These are phyloP conservation scores for Biscogniauxia marginata DNA, from an alignment of 2,329 filamentous ascomycete genomes.

Conservation along the genomic window DNA sequence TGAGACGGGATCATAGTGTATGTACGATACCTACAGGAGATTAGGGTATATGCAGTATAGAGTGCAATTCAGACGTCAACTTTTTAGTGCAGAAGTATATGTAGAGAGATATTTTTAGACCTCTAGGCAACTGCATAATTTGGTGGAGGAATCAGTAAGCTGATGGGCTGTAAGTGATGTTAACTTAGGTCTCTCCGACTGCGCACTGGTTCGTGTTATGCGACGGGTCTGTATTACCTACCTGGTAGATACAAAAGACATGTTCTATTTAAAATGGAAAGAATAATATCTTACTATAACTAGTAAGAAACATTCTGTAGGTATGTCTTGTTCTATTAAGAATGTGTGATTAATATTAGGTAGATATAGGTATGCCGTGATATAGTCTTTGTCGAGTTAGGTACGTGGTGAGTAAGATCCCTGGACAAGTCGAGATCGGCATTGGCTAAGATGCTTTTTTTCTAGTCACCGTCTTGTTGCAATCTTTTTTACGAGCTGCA, in stretches of 20 bases:
- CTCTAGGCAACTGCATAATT: background rate
- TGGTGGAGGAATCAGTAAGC: background rate
- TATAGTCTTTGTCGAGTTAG: too few species aligned
- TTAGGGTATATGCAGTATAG: too few species aligned
- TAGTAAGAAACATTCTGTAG: background rate
- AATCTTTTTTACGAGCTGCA: background rate
- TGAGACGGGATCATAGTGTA: too few species aligned
- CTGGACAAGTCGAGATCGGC: background rate
- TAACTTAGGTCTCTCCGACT: background rate
- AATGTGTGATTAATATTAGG: background rate
- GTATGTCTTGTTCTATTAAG: background rate
- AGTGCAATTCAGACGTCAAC: too few species aligned
- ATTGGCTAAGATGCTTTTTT: background rate
- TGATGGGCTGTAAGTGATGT: too few species aligned
- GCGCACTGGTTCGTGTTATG: too few species aligned
- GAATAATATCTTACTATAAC: background rate
- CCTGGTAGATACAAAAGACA: too few species aligned
- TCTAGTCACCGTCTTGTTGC: background rate
- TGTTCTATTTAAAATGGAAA: background rate
- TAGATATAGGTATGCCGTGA: too few species aligned
- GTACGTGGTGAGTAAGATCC: background rate
- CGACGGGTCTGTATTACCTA: too few species aligned
- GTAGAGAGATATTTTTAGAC: background rate
- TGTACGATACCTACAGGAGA: too few species aligned
- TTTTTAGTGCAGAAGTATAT: too few species aligned